Base-by-base conservation (phyloP, 2,329 filamentous ascomycete species). In the Raffaelea arxii region DNA sequence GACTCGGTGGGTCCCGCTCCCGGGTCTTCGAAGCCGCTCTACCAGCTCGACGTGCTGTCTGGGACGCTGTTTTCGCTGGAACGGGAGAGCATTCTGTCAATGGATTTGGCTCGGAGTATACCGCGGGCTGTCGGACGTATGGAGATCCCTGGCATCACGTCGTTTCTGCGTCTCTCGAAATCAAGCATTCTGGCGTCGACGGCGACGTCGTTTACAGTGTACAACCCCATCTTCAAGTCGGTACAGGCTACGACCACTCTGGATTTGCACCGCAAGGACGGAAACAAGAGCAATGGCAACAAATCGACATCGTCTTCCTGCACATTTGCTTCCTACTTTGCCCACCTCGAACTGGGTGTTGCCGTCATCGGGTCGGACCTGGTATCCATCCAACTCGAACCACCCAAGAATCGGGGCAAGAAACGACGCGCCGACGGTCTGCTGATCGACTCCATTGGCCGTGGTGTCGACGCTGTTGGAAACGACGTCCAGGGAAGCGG, bases 391-490 rank as follows among this genome's bases (percentile, higher is more conserved):
- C 84, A 88, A 56, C 65, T 84, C n/a, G 78, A 83, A 56, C 73
- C 75, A 2, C 78, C 78, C 2, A 72, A 72, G 55, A 66, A 64
- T 40, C 69, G 75, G n/a, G 68, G 69, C 49, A 74, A 70, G 51
- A 74, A 77, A 61, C 69, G 74, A 32, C 74, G 74, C 35, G 66
- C 69, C 1, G 73, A 78, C 44, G 81, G 82, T 9, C 68, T 86
- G 7, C 65, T 90, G 23, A 82, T 86, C 27, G 84, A 90, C 58
- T 84, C 84, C 0, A 77, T 90, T 46, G 82, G 84, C 2, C 81
- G 81, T 49, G 84, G 82, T 3, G 65, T 76, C 5, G 32, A 37
- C 3, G 23, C 6, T n/a, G 22, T 19, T 22, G 32, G 19, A 6
- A 25, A 11, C 22, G n/a, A 12, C 21, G 51, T 70, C 7, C 72